Evolutionary conservation across 441 rosid genomes (phyloP), one percentile per base, ranked within the genome.

Genomic region (Cnidoscolus chayamansa): DNA sequence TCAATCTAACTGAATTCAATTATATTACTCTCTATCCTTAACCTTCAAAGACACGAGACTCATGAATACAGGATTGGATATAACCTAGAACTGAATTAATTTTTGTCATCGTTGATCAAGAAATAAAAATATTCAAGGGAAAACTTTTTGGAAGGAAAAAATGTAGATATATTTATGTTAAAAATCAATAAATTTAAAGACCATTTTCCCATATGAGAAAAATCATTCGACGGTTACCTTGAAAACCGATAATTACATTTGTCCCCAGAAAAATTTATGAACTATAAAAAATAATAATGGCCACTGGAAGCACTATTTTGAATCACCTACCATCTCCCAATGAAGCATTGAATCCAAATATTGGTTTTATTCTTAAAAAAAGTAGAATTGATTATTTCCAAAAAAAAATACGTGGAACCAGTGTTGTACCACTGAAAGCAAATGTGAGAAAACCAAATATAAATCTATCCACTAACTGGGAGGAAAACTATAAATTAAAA

Each of bases 401-500:
- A 25, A 7, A 16, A 32, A 6, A 53, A 35, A 25, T 11, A 25
- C 32, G 16, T 10, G 71, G 16, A 51, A 17, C 7, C 16, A 10
- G 43, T 7, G 35, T 5, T 67, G 50, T n/a, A 43, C 17, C 62
- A 48, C 7, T 40, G 45, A 40, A 40, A 40, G 45, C 70, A 69
- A 53, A 40, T 54, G 65, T 40, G 8, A 63, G 43, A 64, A 68
- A 77, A 65, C 56, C 68, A 15, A 58, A 73, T 56, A 35, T 63
- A 30, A 40, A 72, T 35, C 58, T 59, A 55, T 70, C 77, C 61
- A 54, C 55, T 25, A 70, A 55, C 25, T 17, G 73, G 57, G 2
- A 13, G 45, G 37, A 51, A 9, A 69, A 17, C 10, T 13, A 74
- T 16, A 10, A 60, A 68, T 9, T 45, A 20, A 25, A 19, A 76